Base-by-base conservation (phyloP, 169 alveolate genomes). In the Plasmodium sp. region DNA sequence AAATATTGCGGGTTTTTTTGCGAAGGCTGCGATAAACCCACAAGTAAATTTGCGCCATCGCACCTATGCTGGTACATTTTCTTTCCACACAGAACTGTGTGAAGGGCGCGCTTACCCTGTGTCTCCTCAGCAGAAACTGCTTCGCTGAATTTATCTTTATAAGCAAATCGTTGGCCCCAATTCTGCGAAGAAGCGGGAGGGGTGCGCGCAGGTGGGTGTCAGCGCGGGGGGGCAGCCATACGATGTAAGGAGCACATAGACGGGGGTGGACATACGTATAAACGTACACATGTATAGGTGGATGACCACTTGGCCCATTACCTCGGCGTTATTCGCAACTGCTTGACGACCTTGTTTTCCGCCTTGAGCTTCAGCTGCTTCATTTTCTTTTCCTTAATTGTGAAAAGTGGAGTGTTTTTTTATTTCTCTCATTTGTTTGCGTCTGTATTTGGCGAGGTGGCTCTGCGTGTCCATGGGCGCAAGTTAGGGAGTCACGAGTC, bases 241-340 rank as follows among this genome's bases (percentile, higher is more conserved):
- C 18, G 22, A 31, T 5, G 34, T 33, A 77, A 77, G 36, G 18
- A 7, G 7, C 39, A 77, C 39, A 34, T 33, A 77, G 45, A 22
- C 51, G 7, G 16, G 18, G 45, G 7, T 5, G 33, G 62, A 77
- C 51, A 10, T 39, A 77, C 9, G 36, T 39, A 77, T 16, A 0
- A 1, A 77, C n/a, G 39, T 14, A 27, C 22, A 10, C 71, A 77
- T 18, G 36, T 39, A 77, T 16, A 0, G 5, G 33, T 39, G 71
- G 27, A 27, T 12, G 74, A 16, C 22, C 43, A 4, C 81, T 83
- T 45, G 9, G 74, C 22, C 22, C 33, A 34, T 16, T 77, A 86
- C 94, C 94, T 74, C 6, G 94, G 86, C 27, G 94, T 86, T 75
- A 86, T 86, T 86, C 94, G 77, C 62, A 86, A 75, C 73, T 86